A percentile compares a stretch with the other conserved stretches of the same genome.
phyloP scores from a whole-genome alignment of 495 filamentous ascomycete genomes.

The Tuber aestivum region DNA sequence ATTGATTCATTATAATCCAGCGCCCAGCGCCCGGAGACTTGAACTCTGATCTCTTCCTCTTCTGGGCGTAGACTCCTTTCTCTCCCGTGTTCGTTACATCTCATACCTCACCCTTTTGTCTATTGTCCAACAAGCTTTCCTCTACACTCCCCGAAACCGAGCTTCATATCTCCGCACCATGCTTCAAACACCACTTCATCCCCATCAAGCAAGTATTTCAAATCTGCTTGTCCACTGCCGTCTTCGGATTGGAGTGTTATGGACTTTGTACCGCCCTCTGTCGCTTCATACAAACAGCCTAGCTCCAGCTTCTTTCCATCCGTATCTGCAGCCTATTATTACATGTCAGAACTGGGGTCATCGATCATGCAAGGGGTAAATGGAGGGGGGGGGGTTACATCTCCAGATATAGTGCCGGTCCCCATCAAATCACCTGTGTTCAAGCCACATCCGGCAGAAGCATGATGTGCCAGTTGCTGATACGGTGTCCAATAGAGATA shows the following conservation, averaged over 20 bases:
- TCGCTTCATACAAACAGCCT: slow-evolving; percentile 67
- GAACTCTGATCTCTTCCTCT: not conserved
- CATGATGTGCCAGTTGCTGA: slow-evolving; percentile 81
- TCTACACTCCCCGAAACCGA: slow-evolving; percentile 66
- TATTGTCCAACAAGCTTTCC: slow-evolving; percentile 44
- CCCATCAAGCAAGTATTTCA: slow-evolving; percentile 74
- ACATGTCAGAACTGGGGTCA: not conserved
- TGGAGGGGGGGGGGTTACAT: not conserved
- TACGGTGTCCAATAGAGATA: slow-evolving; percentile 66
- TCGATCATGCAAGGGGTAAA: not conserved
- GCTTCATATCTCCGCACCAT: slow-evolving; percentile 48
- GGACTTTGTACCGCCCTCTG: slow-evolving; percentile 52
- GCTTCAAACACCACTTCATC: slow-evolving; percentile 70
- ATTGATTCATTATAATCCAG: not conserved
- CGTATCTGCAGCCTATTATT: slow-evolving; percentile 34
- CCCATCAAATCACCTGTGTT: slow-evolving; percentile 74
- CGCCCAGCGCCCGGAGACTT: not conserved
- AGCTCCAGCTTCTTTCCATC: slow-evolving; percentile 48
- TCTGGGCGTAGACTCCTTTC: not conserved
- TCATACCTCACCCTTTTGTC: not conserved
- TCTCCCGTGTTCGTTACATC: not conserved
- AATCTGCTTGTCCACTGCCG: slow-evolving; percentile 57
- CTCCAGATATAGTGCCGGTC: slow-evolving; percentile 81
- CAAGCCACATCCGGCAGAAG: slow-evolving; percentile 74
- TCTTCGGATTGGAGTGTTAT: slow-evolving; percentile 59